Conservation (phyloP, 2,329 filamentous ascomycete species). For the Macrophomina phaseolina region DNA sequence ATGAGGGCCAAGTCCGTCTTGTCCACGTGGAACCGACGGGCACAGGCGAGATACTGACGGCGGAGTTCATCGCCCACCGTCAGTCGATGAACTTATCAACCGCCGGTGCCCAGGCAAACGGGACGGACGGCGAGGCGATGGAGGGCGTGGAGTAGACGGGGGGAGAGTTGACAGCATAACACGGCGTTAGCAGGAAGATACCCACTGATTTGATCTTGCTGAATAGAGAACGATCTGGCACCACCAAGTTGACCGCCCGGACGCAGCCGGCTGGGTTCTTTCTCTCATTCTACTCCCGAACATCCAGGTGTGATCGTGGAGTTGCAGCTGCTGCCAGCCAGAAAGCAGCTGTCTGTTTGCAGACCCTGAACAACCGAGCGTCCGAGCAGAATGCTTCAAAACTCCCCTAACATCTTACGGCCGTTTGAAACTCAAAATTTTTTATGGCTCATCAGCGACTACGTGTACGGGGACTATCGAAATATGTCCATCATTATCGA, state of each 20-base stretch:
- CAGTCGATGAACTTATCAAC: not conserved
- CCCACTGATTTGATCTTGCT: no score
- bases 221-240: no score
- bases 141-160: not conserved
- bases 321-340: no score
- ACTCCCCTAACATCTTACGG: not conserved
- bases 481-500: conserved; percentile 13
- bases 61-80: not conserved
- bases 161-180: no score
- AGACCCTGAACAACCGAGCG: no score
- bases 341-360: no score
- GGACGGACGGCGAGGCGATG: not conserved
- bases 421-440: no score
- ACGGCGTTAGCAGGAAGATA: no score
- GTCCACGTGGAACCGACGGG: not conserved
- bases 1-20: not conserved
- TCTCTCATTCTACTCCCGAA: no score
- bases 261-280: no score
- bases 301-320: no score
- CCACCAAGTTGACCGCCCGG: no score
- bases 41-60: not conserved
- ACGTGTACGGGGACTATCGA: not conserved
- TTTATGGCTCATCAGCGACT: not conserved
- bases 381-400: not conserved
- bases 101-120: not conserved